phyloP scores from a whole-genome alignment of 164 flowering plant species.

The Umbellularia californica region DNA sequence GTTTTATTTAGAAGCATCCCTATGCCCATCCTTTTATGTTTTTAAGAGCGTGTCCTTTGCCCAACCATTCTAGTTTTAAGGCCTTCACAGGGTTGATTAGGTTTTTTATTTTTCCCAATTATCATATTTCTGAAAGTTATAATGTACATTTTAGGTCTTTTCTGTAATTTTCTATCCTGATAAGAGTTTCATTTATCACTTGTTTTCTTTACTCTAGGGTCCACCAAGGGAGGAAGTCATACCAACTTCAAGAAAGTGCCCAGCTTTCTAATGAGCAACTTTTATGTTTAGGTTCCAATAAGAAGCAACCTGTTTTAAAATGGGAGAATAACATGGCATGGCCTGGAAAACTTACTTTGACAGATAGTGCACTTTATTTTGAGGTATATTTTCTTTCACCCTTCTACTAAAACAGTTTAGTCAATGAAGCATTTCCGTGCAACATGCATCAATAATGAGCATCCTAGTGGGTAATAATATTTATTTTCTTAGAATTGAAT shows the following conservation, averaged over 20 bases:
- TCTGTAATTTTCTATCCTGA: background rate
- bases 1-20: no score
- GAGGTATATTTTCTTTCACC: constrained; percentile 52
- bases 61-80: background rate
- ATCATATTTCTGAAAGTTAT: no score
- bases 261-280: constrained; percentile 43
- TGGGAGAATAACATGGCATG: constrained; percentile 92
- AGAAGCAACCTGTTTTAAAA: constrained; percentile 78
- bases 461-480: background rate
- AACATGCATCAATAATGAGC: background rate
- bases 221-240: constrained; percentile 64
- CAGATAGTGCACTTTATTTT: constrained; percentile 84
- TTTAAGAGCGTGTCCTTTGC: background rate
- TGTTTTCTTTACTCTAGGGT: constrained; percentile 46
- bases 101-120: background rate
- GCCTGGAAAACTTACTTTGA: constrained; percentile 91
- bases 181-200: background rate
- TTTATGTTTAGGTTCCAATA: constrained; percentile 73
- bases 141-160: no score
- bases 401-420: background rate
- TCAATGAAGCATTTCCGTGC: background rate
- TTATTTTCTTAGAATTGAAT: background rate
- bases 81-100: background rate
- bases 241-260: constrained; percentile 42
- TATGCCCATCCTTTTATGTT: no score